phyloP scores from a whole-genome alignment of 2,329 filamentous ascomycete genomes.

The Epichloe brachyelytri region DNA sequence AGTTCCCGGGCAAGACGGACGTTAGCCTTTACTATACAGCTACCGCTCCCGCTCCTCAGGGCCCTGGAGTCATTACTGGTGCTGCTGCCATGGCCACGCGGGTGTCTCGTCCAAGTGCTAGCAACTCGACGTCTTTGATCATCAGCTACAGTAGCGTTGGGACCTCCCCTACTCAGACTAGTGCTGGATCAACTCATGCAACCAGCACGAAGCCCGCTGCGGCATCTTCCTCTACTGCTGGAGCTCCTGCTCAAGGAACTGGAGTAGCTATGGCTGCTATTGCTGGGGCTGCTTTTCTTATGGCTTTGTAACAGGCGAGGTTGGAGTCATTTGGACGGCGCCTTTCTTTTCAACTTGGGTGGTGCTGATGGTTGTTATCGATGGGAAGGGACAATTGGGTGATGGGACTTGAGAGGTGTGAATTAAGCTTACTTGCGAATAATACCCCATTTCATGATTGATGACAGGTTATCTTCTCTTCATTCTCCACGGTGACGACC shows the following conservation, averaged over 20 bases:
- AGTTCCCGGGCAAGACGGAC: slow-evolving; percentile 23
- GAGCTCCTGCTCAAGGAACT: slow-evolving; percentile 14
- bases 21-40: slow-evolving; percentile 30
- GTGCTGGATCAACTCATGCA: not conserved
- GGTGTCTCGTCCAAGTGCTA: slow-evolving; percentile 9
- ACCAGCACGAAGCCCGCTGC: not conserved
- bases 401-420: not conserved
- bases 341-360: not conserved
- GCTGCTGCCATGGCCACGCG: slow-evolving; percentile 23
- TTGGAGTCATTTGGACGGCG: not conserved
- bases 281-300: slow-evolving; percentile 17
- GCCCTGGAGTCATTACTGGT: slow-evolving; percentile 29
- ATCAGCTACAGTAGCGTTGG: not conserved
- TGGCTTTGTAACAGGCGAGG: slow-evolving; percentile 13
- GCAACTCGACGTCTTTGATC: slow-evolving; percentile 4
- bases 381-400: not conserved
- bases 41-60: slow-evolving; percentile 18
- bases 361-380: not conserved
- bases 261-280: slow-evolving; percentile 13
- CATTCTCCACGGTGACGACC: too few species aligned
- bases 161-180: not conserved
- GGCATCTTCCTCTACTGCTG: slow-evolving; percentile 8
- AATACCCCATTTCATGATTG: not conserved
- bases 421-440: slow-evolving; percentile 1
- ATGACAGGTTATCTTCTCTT: not conserved